Evolutionary conservation across 78 protist species (phyloP).

Genomic region (Planoprotostelium fungivorum): DNA sequence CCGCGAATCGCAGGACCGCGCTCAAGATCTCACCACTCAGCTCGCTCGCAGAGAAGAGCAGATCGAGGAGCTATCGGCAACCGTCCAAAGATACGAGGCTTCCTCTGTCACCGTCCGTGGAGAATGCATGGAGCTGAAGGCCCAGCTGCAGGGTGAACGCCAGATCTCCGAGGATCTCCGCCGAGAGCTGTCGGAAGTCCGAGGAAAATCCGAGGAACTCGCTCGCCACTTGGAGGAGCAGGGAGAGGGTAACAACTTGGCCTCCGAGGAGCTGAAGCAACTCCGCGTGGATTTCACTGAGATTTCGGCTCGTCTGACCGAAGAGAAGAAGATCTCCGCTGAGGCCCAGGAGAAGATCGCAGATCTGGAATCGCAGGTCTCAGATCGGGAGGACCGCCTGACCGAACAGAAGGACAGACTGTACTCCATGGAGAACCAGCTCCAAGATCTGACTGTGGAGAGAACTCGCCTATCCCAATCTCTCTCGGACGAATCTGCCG

Average conservation of each 20-base stretch:
- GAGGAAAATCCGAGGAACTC: background rate
- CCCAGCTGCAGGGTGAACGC: background rate
- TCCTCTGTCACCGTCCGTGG: background rate
- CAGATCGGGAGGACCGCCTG: background rate
- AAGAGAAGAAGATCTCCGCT: background rate
- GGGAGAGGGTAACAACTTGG: background rate
- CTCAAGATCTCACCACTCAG: background rate
- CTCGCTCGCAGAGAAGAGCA: background rate
- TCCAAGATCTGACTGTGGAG: background rate
- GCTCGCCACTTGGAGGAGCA: background rate
- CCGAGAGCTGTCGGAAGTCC: background rate
- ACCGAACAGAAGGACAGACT: background rate
- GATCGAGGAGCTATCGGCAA: background rate
- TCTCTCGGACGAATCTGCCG: background rate
- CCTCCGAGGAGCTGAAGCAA: background rate
- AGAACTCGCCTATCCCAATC: background rate
- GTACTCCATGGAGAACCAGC: background rate
- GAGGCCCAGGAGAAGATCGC: background rate
- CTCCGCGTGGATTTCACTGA: background rate
- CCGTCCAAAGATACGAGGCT: background rate
- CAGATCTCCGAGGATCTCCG: background rate
- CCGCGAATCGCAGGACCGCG: background rate
- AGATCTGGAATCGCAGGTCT: background rate
- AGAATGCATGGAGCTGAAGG: background rate
- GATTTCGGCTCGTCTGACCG: background rate